Conservation (phyloP, 768 basidiomycete genomes). For the Hericium erinaceus region DNA sequence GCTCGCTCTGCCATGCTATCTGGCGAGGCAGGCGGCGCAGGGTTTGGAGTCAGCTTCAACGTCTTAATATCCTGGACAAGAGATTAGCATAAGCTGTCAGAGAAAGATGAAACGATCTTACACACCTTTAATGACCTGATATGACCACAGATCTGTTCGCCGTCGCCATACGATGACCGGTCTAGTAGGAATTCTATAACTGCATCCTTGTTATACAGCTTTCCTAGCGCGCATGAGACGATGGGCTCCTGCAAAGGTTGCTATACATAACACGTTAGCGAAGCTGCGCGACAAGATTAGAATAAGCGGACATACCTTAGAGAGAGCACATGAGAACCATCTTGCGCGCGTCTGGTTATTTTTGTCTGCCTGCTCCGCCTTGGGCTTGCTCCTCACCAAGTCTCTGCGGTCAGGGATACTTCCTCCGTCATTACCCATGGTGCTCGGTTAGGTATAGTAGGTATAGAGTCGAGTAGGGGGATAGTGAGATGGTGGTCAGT, state of each 20-base stretch:
- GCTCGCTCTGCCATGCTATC: conserved; percentile 39
- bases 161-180: conserved; percentile 79
- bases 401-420: conserved; percentile 81
- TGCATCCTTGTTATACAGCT: conserved; percentile 94
- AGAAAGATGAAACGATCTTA: background rate
- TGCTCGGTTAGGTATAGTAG: background rate
- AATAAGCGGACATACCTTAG: conserved; percentile 55
- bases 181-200: conserved; percentile 87
- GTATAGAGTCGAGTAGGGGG: background rate
- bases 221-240: conserved; percentile 87
- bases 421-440: conserved; percentile 85
- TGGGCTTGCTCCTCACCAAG: conserved; percentile 62
- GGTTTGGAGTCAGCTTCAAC: conserved; percentile 70
- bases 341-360: conserved; percentile 79
- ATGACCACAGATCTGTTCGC: conserved; percentile 87
- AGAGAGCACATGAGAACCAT: conserved; percentile 92
- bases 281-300: background rate
- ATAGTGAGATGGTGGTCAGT: background rate
- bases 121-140: conserved; percentile 82
- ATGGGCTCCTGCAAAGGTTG: conserved; percentile 80
- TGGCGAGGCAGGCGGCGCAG: conserved; percentile 30
- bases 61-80: conserved; percentile 70
- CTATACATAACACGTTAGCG: conserved; percentile 28
- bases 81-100: background rate
- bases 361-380: conserved; percentile 86